Conservation (phyloP, 176 grass and related monocot genomes). For the Triticum aestivum region IWGSC_CS_RefSeq_v2.1 NC_057814.1:171403717-171404216, state of each 20-base stretch:
- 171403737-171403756: slow-evolving; percentile 1
- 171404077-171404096: too few species aligned
- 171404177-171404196: too few species aligned
- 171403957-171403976: not conserved
- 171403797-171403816: not conserved
- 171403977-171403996: not conserved
- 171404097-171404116: too few species aligned
- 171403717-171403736: slow-evolving; percentile 11
- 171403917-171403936: not conserved
- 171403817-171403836: not conserved
- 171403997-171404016: not conserved
- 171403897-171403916: not conserved
- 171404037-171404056: not conserved
- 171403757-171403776: not conserved
- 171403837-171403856: not conserved
- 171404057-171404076: too few species aligned
- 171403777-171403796: not conserved
- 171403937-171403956: not conserved
- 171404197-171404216: too few species aligned
- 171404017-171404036: not conserved
- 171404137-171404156: too few species aligned
- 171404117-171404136: too few species aligned
- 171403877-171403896: not conserved
- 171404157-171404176: too few species aligned
- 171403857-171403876: not conserved